Percentiles rank a stretch among this genome's conserved stretches.
These are phyloP conservation scores for Aspergillus ochraceoroseus DNA, from an alignment of 2,329 filamentous ascomycete species.

Conservation along the genomic window DNA sequence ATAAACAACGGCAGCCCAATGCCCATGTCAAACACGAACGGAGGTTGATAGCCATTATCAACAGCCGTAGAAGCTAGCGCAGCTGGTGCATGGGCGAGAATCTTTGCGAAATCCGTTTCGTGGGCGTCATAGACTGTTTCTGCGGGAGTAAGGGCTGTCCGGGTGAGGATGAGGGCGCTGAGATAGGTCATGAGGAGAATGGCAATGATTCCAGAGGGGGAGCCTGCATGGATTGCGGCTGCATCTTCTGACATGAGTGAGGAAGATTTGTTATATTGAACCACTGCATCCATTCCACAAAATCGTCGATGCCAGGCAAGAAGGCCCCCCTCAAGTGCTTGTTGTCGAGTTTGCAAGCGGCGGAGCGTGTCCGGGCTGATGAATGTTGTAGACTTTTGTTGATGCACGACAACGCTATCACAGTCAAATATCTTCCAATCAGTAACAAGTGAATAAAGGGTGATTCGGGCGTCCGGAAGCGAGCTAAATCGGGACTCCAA, in stretches of 20 bases:
- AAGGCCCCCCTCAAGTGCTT: not conserved
- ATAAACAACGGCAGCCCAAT: slow-evolving; percentile 23
- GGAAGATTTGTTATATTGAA: not conserved
- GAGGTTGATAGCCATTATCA: slow-evolving; percentile 15
- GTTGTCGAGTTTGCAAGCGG: not conserved
- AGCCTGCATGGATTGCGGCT: not conserved
- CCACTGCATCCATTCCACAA: not conserved
- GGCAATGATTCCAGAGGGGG: slow-evolving; percentile 2
- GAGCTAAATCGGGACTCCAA: too few species aligned
- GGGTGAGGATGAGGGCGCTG: slow-evolving; percentile 14
- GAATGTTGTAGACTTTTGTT: slow-evolving; percentile 4
- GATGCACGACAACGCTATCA: slow-evolving; percentile 5
- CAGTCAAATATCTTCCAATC: slow-evolving; percentile 9
- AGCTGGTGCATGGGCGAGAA: slow-evolving; percentile 1
- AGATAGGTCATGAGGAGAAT: slow-evolving; percentile 8
- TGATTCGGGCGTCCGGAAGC: not conserved
- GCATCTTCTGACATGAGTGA: too few species aligned
- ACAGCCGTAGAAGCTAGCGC: slow-evolving; percentile 9
- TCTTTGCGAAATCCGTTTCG: slow-evolving; percentile 1
- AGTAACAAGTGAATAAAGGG: not conserved
- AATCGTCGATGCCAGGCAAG: slow-evolving; percentile 3
- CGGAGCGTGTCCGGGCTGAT: not conserved
- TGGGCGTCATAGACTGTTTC: slow-evolving; percentile 20
- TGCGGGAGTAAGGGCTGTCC: slow-evolving; percentile 14
- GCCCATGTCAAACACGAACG: slow-evolving; percentile 26